phyloP scores from a whole-genome alignment of 2,329 filamentous ascomycete genomes.

The Nemania serpens region DNA sequence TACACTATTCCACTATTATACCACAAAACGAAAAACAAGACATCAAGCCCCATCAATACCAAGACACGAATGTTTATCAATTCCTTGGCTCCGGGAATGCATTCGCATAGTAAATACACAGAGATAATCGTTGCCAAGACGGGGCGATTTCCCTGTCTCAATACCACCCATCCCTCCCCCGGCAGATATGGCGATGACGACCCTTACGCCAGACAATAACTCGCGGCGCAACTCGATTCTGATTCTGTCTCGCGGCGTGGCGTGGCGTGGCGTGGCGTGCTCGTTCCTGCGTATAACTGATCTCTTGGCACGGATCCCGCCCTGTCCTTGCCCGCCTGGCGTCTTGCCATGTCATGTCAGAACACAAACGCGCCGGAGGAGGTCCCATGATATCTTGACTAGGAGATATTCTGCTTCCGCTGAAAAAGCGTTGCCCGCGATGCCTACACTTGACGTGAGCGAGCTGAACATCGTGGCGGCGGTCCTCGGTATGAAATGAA shows the following conservation, averaged over 20 bases:
- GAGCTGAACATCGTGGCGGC: constrained; percentile 58
- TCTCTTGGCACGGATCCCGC: constrained; percentile 29
- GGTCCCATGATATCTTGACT: constrained; percentile 1
- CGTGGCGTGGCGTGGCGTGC: not conserved
- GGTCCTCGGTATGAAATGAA: constrained; percentile 45
- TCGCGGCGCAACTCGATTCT: constrained; percentile 11
- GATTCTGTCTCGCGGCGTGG: constrained; percentile 10
- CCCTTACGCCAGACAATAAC: constrained; percentile 17
- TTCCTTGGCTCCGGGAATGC: constrained; percentile 17
- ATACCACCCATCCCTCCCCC: constrained; percentile 13
- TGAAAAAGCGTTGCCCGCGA: constrained; percentile 30
- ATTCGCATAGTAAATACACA: not conserved
- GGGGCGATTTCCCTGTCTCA: constrained; percentile 34
- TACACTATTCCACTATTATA: not conserved
- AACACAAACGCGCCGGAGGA: not conserved
- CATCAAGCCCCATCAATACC: not conserved
- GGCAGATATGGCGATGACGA: constrained; percentile 14
- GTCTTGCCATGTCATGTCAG: constrained; percentile 7
- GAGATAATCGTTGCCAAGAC: constrained; percentile 30
- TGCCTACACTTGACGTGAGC: constrained; percentile 54
- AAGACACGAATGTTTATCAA: constrained; percentile 15
- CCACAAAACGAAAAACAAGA: not conserved
- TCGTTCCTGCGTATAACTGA: constrained; percentile 20
- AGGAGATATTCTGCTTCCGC: not conserved
- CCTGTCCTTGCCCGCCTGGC: not conserved